Base-by-base conservation (phyloP, 208 protist genomes). In the Herpetomonas samuelpessoai region DNA sequence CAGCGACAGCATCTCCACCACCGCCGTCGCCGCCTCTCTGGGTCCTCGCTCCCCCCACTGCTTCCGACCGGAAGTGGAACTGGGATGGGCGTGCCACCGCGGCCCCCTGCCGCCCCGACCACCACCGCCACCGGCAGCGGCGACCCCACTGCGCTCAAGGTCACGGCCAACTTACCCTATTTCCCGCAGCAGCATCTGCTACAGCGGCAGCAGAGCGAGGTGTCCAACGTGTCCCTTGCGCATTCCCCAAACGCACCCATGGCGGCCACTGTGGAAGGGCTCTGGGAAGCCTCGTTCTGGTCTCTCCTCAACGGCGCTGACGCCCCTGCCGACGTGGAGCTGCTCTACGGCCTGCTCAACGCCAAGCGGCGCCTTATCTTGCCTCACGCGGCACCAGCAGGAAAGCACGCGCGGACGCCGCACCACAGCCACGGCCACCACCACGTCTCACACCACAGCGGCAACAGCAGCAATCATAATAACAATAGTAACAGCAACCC, bases 241-340 rank as follows among this genome's bases (percentile, higher is more conserved):
- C 4, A 14, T 21, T 18, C 56, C 27, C n/a, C 18, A 24, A 48
- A 21, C 29, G 7, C 12, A 3, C 3, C 24, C 19, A 3, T 41
- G 56, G 44, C 56, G 41, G 12, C 44, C 56, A 30, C 48, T 12
- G 53, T 52, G 29, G 60, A 41, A 39, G 19, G 47, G 12, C 9
- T 76, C 57, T 81, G 74, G 68, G 68, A 81, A 25, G 50, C 57
- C 39, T 61, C 59, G 41, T 81, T 81, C 57, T 81, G 74, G 74
- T 49, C 64, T 21, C 70, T 81, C 24, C 57, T 80, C n/a, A 65
- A 63, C 25, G 74, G 74, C 52, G 30, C 48, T 60, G 70, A 62
- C 30, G 63, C 63, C 41, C 61, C 66, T 4, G 68, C 49, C 10
- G 74, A 80, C 28, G 62, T 80, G 10, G 65, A 68, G 29, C 54